Evolutionary conservation across 495 filamentous ascomycete species (phyloP), one percentile per base, ranked within the genome.

Genomic region (Niebla homalea): DNA sequence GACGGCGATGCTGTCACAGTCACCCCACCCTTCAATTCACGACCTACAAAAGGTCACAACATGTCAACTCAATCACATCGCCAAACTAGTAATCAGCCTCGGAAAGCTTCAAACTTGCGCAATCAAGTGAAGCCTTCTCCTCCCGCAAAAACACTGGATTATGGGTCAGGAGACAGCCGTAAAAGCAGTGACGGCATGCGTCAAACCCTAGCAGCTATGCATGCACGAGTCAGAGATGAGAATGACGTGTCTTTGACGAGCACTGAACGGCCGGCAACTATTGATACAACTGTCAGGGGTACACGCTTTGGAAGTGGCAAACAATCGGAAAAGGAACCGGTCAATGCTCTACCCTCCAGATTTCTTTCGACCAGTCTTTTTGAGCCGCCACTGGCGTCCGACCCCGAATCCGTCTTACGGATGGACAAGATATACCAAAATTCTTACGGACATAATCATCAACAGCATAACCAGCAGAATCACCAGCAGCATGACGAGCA

Each of bases 251-350:
- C 76, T 21, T 64, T 71, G 26, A 47, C 74, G 23, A 66, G 59
- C 36, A 73, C 77, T 37, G 74, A 76, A 44, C 64, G 73, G 32
- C 77, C 77, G 15, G 62, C 71, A 6, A 73, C 67, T 23, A 56
- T 69, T 23, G 61, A 65, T 0, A 59, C 65, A n/a, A 74, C 70
- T 23, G 51, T 70, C 20, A 73, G 70, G 48, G 72, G 64, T 46
- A 78, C 79, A 39, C 75, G 80, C 49, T 84, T 82, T 60, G 67
- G 64, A 25, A 69, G 64, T 37, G 39, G 53, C n/a, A 53, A 50
- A 47, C 15, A 19, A 21, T 47, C 40, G 42, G 48, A 49, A 18
- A 38, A 7, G 36, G 43, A 49, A 11, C 25, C 43, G n/a, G 40
- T 50, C 20, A 50, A 46, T 22, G 45, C 41, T 8, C n/a, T 55